Evolutionary conservation across 2,329 filamentous ascomycete species (phyloP), one percentile per base, ranked within the genome.

Genomic region (Neopestalotiopsis rosae): DNA sequence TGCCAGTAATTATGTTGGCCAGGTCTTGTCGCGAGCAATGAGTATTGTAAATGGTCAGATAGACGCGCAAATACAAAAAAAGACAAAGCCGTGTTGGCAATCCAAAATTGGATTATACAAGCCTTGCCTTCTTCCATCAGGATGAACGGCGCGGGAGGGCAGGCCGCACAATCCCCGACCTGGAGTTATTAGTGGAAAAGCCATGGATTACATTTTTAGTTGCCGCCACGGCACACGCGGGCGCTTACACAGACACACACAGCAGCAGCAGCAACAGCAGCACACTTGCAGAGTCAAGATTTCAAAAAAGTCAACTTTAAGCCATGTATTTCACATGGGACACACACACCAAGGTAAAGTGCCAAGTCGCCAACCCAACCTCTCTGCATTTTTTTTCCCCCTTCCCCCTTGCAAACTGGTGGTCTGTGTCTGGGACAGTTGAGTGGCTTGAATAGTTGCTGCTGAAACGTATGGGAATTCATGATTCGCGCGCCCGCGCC

Each of bases 151-250:
- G 17, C 45, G 45, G 45, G 45, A 38, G 34, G 24, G 45, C 45
- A 52, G 45, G 45, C 45, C 45, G 45, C 45, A 52, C 45, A 38
- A 52, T 52, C 45, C 45, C n/a, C n/a, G 45, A 5, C 17, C 17
- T 9, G 9, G 2, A 9, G 20, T n/a, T 28, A 28, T 28, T 28
- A 49, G 6, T 49, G 17, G 13, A 42, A 45, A 14, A 52, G 45
- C n/a, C 4, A 49, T 49, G n/a, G 45, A 6, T 28, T n/a, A n/a
- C 45, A 49, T 17, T 17, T 49, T 49, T 61, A 59, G 32, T 62
- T 62, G 59, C 59, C 59, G 59, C 59, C 57, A 59, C 57, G 57
- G 57, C 57, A 30, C 24, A 34, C 17, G 30, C 28, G 30, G 30
- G 59, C 34, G 32, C 45, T n/a, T 28, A 28, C 24, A 28, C 24